A percentile compares a stretch with the other conserved stretches of the same genome.
Evolutionary conservation across 2,329 filamentous ascomycete species (phyloP).

Genomic region (Didymosphaeria variabile): DNA sequence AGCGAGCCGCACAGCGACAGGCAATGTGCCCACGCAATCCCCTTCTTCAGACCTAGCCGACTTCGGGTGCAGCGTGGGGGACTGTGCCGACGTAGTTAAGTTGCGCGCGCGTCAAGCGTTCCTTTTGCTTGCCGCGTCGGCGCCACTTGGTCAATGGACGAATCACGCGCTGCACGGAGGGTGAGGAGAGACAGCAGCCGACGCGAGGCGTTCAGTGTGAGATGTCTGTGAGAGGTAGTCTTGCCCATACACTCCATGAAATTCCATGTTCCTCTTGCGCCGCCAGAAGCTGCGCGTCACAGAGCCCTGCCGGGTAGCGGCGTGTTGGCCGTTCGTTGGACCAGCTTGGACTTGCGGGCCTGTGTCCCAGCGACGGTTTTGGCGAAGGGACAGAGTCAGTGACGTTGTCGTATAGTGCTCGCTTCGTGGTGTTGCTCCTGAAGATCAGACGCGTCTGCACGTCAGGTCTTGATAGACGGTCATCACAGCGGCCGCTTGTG

Average conservation of each 20-base stretch:
- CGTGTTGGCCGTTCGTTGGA: neutral
- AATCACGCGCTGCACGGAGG: conserved; percentile 42
- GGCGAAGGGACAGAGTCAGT: conserved; percentile 2
- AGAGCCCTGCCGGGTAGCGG: conserved; percentile 13
- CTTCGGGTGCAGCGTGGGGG: conserved; percentile 41
- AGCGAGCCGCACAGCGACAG: conserved; percentile 33
- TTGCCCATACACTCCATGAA: conserved; percentile 24
- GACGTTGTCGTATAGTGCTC: neutral
- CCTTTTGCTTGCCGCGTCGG: conserved; percentile 37
- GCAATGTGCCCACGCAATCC: conserved; percentile 21
- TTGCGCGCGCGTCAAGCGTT: conserved; percentile 36
- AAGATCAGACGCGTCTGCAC: conserved; percentile 17
- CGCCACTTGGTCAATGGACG: conserved; percentile 33
- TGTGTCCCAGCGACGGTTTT: neutral
- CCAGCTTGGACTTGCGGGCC: neutral
- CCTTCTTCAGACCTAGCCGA: conserved; percentile 20
- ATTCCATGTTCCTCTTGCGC: conserved; percentile 8
- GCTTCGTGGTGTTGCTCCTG: conserved; percentile 1
- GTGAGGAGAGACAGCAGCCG: conserved; percentile 33
- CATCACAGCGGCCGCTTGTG: conserved; percentile 32
- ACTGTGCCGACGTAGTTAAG: conserved; percentile 17
- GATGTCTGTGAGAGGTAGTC: conserved; percentile 19
- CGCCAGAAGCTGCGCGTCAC: conserved; percentile 8
- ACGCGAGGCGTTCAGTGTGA: conserved; percentile 32
- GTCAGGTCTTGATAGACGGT: conserved; percentile 22